These are phyloP conservation scores for Lentinula lateritia DNA, from an alignment of 768 basidiomycete species.

Conservation along the genomic window DNA sequence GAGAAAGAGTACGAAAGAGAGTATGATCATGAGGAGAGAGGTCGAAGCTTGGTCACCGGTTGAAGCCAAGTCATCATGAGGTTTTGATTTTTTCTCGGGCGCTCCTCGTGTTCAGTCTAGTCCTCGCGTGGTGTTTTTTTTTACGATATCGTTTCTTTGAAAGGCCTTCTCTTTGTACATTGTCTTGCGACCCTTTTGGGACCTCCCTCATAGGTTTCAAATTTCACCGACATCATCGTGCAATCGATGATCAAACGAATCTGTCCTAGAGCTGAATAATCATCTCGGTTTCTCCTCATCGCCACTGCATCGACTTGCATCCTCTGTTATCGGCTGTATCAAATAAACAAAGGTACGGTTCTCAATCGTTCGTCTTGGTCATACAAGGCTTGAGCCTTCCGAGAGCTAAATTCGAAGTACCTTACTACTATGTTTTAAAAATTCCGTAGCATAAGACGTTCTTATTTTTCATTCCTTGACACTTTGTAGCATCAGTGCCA, in stretches of 20 bases:
- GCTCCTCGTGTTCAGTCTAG: not conserved
- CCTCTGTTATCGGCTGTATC: not conserved
- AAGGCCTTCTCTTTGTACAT: not conserved
- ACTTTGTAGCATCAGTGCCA: not conserved
- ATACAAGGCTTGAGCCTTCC: too few relatives aligned
- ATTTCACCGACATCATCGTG: not conserved
- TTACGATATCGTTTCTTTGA: not conserved
- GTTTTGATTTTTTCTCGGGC: not conserved
- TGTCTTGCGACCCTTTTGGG: not conserved
- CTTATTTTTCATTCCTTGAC: not conserved
- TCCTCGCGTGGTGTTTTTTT: not conserved
- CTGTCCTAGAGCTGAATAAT: not conserved
- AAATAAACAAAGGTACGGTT: not conserved
- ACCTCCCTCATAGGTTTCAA: not conserved
- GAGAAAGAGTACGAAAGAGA: constrained; percentile 3
- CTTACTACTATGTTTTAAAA: not conserved
- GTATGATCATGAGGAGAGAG: constrained; percentile 1
- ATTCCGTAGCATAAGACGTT: not conserved
- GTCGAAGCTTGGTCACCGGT: constrained; percentile 3
- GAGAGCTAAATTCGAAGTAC: not conserved
- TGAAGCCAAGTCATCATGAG: not conserved
- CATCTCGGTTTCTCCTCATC: not conserved
- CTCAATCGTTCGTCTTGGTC: too few relatives aligned
- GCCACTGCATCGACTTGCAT: not conserved
- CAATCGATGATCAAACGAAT: not conserved